phyloP scores from a whole-genome alignment of 2,329 filamentous ascomycete species.

The Macroventuria anomochaeta region DNA sequence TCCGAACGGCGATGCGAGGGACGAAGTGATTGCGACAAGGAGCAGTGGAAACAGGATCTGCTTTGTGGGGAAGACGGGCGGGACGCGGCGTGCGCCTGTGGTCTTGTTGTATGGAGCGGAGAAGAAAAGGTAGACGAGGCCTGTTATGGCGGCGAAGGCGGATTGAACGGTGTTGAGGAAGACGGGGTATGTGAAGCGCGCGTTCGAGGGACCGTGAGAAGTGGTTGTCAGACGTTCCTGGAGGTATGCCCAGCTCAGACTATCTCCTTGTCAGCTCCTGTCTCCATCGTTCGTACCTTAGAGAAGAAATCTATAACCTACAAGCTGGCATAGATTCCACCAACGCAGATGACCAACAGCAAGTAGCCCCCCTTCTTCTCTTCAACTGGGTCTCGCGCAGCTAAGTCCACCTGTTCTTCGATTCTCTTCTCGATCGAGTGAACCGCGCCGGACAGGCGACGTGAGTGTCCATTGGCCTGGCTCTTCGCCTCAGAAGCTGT shows the following conservation, averaged over 20 bases:
- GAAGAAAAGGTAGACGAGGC: constrained; percentile 77
- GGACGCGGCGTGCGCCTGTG: constrained; percentile 38
- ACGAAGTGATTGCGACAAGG: constrained; percentile 85
- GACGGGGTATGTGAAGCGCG: constrained; percentile 87
- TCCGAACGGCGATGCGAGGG: constrained; percentile 91
- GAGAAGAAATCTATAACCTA: constrained; percentile 52
- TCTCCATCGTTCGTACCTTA: not conserved
- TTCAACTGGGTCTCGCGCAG: constrained; percentile 42
- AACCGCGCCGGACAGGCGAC: constrained; percentile 33
- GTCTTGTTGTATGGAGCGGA: constrained; percentile 61
- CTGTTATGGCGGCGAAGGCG: constrained; percentile 81
- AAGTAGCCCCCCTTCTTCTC: constrained; percentile 64
- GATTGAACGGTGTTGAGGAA: constrained; percentile 98
- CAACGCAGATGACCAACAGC: constrained; percentile 85
- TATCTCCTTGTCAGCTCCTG: constrained; percentile 29
- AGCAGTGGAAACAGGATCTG: constrained; percentile 78
- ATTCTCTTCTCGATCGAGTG: constrained; percentile 41
- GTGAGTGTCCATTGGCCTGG: constrained; percentile 31
- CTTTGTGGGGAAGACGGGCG: constrained; percentile 76
- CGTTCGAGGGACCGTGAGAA: constrained; percentile 69
- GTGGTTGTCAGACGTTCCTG: constrained; percentile 98
- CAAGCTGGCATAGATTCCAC: constrained; percentile 97
- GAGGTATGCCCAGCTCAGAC: constrained; percentile 93
- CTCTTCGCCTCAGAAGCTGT: constrained; percentile 36
- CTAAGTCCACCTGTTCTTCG: constrained; percentile 39